Base-by-base conservation (phyloP, 225 moss, liverwort and hornwort genomes). In the Neckera pumila region DNA sequence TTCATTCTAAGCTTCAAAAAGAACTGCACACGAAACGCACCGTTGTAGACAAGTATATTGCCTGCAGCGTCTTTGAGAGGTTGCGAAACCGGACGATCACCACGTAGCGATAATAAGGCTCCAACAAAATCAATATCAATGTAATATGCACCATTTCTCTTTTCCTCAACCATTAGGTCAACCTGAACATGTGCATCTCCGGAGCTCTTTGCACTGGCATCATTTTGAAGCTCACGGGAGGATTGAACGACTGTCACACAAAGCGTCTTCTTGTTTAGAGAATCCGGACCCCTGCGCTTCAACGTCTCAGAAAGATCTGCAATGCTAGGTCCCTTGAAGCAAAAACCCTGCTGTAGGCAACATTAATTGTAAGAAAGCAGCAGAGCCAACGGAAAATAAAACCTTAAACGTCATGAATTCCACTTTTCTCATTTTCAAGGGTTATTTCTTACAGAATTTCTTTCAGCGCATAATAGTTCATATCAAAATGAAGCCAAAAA, bases 21-120 rank as follows among this genome's bases (percentile, higher is more conserved):
- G 65, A 86, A 26, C 51, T 58, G 81, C 54, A 51, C 63, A 75
- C 22, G 14, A 88, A 80, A 76, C 89, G 84, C 85, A 99, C 98
- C 98, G 75, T 99, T 99, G 89, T 91, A 99, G 76, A 96, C 87
- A 36, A 99, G 97, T 77, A 97, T 53, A 85, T 97, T 99, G 81
- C 94, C 97, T 38, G 62, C 75, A 53, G 86, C 78, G 88, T 99
- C 98, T 86, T 89, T 86, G 27, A 97, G 88, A 78, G 98, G 98
- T 87, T 99, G 98, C 62, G 87, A 84, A 42, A 96, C 93, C 34
- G 95, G 91, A 87, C 82, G 85, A 71, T 94, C 92, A 72, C 98
- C 98, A 79, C 98, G 95, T 75, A 99, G 84, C 84, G 97, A 97
- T 86, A 99, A 82, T 34, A 94, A 94, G 56, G 98, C 93, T 89